Base-by-base conservation (phyloP, 768 basidiomycete genomes). In the Paxillus ammoniavirescens region DNA sequence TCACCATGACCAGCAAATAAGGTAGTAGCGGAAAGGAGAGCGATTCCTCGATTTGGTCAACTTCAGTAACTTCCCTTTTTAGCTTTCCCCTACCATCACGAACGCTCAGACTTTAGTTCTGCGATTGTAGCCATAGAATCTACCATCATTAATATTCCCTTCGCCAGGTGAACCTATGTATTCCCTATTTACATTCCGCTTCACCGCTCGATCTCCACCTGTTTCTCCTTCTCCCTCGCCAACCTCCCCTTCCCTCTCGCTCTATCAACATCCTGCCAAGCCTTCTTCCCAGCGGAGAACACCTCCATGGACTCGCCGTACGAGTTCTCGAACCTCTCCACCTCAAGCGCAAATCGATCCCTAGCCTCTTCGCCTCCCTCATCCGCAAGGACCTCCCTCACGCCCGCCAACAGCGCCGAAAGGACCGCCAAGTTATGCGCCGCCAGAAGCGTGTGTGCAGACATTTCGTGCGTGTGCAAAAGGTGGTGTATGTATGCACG, bases 401-500 rank as follows among this genome's bases (percentile, higher is more conserved):
- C 72, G 0, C 80, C 81, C 0, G 69, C 70, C 42, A 93, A 82
- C 64, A 94, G 90, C 1, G 71, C 65, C 38, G 84, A 80, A 26
- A 91, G 70, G 1, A 93, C 79, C 0, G 79, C 65, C 28, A 91
- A 74, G 59, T 94, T 95, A 67, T 95, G 93, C 70, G 84, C 75
- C 10, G 76, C 78, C 15, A 94, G 79, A 21, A 93, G 67, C 4
- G 89, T 65, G 59, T 94, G 90, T 1, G 90, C 86, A 0, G 86
- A 82, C 92, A 95, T 93, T 67, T 95, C 93, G 68, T 94, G 93
- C 6, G 92, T 92, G 48, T 87, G 85, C 35, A 93, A 72, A 13
- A 95, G 80, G 61, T 95, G 92, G 64, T 95, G 91, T 30, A 92
- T 47, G 59, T 94, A 95, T 2, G 88, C 87, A 13, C 79, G 76